Base-by-base conservation (phyloP, 768 basidiomycete genomes). In the Psilocybe sp. region DNA sequence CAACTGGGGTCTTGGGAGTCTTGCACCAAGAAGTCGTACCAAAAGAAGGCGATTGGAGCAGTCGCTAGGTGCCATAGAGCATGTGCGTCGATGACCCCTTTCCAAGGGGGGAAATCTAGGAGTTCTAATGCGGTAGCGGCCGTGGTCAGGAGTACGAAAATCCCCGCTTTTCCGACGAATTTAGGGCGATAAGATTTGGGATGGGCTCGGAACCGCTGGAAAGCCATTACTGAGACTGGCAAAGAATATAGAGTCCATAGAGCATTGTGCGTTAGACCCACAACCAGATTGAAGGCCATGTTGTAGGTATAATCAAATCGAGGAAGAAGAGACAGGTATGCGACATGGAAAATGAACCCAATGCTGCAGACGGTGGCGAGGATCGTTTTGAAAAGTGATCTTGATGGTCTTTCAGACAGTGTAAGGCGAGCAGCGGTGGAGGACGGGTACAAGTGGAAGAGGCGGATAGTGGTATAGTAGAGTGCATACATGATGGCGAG, bases 221-320 rank as follows among this genome's bases (percentile, higher is more conserved):
- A 46, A 41, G 80, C 5, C 10, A 76, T 72, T 33, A 77, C 32
- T 10, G 71, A 73, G 1, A 71, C 61, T 16, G 80, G 84, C 40
- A 84, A 69, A 2, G 87, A 74, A 67, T 89, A 98, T 11, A 79
- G 47, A 28, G 85, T 62, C 96, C 97, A 98, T 13, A 96, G 65
- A 20, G 79, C 34, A 64, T 96, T 93, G 68, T 98, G 94, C 1
- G 72, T 51, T 32, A 93, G 57, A 2, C 92, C 96, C 51, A 98
- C 56, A 49, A 69, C 55, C 59, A 94, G 68, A 68, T 92, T 94
- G 75, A 91, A 92, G 0, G 74, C 63, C 68, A 96, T 90, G 74
- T 98, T 98, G 74, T 97, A 99, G 6, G 85, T 70, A 65, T 99
- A 98, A 70, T 95, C 87, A 70, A 96, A 97, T 45, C 86, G 82